Conservation (phyloP, 2,329 filamentous ascomycete genomes). For the Clarireedia paspali region DNA sequence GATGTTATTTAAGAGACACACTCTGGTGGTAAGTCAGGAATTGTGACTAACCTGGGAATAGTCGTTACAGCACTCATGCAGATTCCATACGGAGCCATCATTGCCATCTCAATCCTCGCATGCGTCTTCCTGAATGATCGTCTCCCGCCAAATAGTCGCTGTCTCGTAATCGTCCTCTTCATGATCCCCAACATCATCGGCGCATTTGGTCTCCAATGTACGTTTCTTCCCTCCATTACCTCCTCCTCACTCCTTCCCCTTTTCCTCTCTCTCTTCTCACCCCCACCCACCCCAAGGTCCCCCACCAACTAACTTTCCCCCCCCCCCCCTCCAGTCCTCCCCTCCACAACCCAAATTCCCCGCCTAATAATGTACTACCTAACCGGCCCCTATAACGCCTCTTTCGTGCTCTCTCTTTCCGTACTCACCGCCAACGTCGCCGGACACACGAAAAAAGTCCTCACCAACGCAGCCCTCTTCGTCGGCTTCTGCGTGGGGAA, state of each 20-base stretch:
- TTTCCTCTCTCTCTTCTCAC: too few species aligned
- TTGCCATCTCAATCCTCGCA: constrained; percentile 45
- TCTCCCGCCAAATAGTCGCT: constrained; percentile 31
- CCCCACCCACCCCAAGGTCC: too few species aligned
- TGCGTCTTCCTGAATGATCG: constrained; percentile 36
- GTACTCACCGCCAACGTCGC: constrained; percentile 52
- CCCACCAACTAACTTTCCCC: neutral
- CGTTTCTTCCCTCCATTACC: neutral
- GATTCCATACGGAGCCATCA: constrained; percentile 46
- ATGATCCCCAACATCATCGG: constrained; percentile 45
- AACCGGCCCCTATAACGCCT: constrained; percentile 14
- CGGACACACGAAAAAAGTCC: constrained; percentile 40
- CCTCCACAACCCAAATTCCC: constrained; percentile 34
- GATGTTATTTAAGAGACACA: neutral
- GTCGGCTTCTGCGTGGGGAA: constrained; percentile 42
- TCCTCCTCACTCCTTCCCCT: too few species aligned
- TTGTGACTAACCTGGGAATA: neutral
- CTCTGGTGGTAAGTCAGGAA: too few species aligned
- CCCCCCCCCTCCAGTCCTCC: constrained; percentile 29
- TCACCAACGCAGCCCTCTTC: constrained; percentile 36
- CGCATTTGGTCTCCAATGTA: constrained; percentile 37
- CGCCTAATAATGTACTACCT: constrained; percentile 44
- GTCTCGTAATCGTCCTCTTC: constrained; percentile 41
- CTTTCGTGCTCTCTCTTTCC: constrained; percentile 29
- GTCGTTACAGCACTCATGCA: constrained; percentile 46